Base-by-base conservation (phyloP, 2,329 filamentous ascomycete species). In the Alternaria longipes region DNA sequence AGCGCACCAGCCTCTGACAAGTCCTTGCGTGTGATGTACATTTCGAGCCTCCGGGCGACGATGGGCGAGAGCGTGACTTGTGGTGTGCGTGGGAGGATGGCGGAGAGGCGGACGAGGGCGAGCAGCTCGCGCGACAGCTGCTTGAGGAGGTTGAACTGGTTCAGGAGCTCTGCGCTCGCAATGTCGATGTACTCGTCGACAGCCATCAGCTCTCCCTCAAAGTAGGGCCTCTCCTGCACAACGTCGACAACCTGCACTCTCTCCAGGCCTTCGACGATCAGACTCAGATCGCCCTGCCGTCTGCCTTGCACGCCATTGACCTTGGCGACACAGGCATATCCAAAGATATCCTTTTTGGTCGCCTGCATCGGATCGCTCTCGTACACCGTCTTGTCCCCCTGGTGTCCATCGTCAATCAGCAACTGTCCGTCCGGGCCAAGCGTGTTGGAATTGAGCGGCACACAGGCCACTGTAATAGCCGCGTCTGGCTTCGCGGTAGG, bases 211-310 rank as follows among this genome's bases (percentile, higher is more conserved):
- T 91, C 90, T 46, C 89, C 94, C 81, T 97, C 93, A 68, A 97
- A 93, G 76, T 91, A 97, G 2, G 93, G 92, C 54, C 89, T 86
- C 66, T 97, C 92, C 75, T 92, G 90, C 38, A 87, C 85, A 49
- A 95, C 80, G 72, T 88, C 89, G 53, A 93, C 90, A 36, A 97
- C 81, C 64, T 87, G 87, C 65, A 97, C 89, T 41, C 95, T 87
- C 65, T 90, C 86, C 18, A 92, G 84, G 16, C 95, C 95, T 78
- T 98, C 93, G 2, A 99, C 93, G 5, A 97, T 85, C 54, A 99
- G 80, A 59, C 89, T 90, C 72, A 97, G 90, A 74, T 97, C 82
- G 32, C 81, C 82, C 52, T 80, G 77, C 46, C 80, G 69, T 56
- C 81, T 70, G 3, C 82, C 82, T 64, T 84, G 82, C 46, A 84